Evolutionary conservation across 371 early-diverging fungal species (phyloP).

Genomic region (Saksenaea vasiformis): DNA sequence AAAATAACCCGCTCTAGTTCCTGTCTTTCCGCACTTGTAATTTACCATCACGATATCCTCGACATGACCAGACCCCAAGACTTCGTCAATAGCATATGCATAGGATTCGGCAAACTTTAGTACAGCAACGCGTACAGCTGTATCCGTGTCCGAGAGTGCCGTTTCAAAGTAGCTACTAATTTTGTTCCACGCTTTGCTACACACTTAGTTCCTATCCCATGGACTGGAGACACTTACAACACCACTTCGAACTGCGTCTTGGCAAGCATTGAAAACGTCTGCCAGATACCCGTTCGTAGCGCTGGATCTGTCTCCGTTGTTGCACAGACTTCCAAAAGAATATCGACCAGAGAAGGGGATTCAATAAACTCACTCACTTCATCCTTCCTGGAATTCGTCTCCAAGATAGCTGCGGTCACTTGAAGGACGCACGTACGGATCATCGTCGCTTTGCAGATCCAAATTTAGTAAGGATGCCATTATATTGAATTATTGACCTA

Average conservation of each 20-base stretch:
- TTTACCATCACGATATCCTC: constrained; percentile 1
- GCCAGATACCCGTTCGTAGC: constrained; percentile 16
- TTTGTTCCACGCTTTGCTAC: constrained; percentile 19
- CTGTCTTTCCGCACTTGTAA: background rate
- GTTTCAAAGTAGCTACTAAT: constrained; percentile 10
- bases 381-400: constrained; percentile 18
- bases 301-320: background rate
- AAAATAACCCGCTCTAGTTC: background rate
- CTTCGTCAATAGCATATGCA: constrained; percentile 28
- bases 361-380: constrained; percentile 8
- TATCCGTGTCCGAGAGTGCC: constrained; percentile 19
- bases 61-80: background rate
- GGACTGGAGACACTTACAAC: constrained; percentile 11
- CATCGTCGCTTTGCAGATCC: background rate
- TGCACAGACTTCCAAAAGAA: constrained; percentile 14
- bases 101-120: constrained; percentile 44
- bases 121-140: constrained; percentile 27
- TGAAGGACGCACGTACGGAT: constrained; percentile 35
- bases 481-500: background rate
- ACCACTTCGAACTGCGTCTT: constrained; percentile 15
- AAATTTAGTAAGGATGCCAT: background rate
- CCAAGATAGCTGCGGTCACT: constrained; percentile 35
- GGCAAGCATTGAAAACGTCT: constrained; percentile 18
- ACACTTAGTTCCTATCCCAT: background rate
- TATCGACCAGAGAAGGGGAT: constrained; percentile 5